Base-by-base conservation (phyloP, 2,329 filamentous ascomycete species). In the Fusarium floridanum region DNA sequence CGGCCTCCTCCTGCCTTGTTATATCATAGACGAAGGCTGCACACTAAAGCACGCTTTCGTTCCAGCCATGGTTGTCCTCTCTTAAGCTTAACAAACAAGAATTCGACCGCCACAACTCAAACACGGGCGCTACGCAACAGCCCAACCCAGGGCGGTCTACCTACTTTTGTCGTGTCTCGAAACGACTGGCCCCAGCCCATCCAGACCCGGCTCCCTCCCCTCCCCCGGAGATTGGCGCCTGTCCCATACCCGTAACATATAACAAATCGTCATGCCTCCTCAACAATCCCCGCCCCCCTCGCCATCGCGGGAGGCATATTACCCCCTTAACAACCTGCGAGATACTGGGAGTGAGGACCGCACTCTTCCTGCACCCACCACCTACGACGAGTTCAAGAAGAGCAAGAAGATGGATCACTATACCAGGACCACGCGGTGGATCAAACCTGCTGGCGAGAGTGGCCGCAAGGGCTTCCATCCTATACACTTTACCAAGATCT, bases 401-500 rank as follows among this genome's bases (percentile, higher is more conserved):
- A 68, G 60, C 56, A 64, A 61, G 20, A 64, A 70, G 29, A 70
- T 48, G 56, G 37, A 67, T n/a, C 64, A 74, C 57, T 39, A 36
- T 16, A 59, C 36, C 5, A 63, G 39, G 6, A 70, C 66, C 68
- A 64, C 75, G 37, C 56, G 63, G 24, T 69, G 70, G 29, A 72
- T 81, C 64, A 79, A 79, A 45, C 74, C 77, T 6, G 72, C 72
- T 22, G 87, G 86, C 63, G 85, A 88, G 75, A 86, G 84, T 75
- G 86, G 86, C 14, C 83, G 86, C 32, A 79, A 76, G 7, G 85
- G 86, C 48, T 82, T 88, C 65, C 82, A 86, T 59, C 85, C 85
- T 3, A 74, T 81, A 70, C 83, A 85, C 59, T 87, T 88, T 72
- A 65, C 85, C 24, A 77, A 75, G 39, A 86, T 88, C 69, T 82